These are phyloP conservation scores for Eucalyptus regnans DNA, from an alignment of 345 rosid species.

Conservation along the genomic window DNA sequence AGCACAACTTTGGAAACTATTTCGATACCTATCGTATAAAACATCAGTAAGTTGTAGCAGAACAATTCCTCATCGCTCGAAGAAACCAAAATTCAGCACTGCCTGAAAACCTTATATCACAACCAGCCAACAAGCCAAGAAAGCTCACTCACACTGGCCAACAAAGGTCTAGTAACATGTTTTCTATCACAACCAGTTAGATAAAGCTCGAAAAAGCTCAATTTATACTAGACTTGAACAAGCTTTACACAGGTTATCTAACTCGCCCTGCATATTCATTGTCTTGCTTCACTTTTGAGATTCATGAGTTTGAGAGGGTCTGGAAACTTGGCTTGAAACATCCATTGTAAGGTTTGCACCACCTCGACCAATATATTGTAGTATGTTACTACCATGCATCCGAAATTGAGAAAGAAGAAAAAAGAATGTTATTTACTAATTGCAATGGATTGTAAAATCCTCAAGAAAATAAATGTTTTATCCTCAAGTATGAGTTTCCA, in stretches of 20 bases:
- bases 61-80: background rate
- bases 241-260: background rate
- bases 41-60: background rate
- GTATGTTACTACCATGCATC: fast-evolving
- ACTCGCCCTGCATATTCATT: background rate
- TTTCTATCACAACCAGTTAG: background rate
- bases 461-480: background rate
- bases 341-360: background rate
- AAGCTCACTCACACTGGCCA: background rate
- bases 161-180: background rate
- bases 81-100: background rate
- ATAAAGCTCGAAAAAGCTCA: background rate
- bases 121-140: background rate
- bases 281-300: background rate
- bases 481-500: background rate
- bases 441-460: fast-evolving
- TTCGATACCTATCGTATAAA: background rate
- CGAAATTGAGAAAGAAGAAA: background rate
- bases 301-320: background rate
- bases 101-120: background rate
- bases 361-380: background rate
- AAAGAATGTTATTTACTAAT: background rate
- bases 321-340: background rate
- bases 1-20: background rate
- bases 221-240: background rate